Percentiles rank a stretch among this genome's conserved stretches.
Conservation (phyloP, 1,284 basidiomycete genomes). For the Marasmius tenuissimus region DNA sequence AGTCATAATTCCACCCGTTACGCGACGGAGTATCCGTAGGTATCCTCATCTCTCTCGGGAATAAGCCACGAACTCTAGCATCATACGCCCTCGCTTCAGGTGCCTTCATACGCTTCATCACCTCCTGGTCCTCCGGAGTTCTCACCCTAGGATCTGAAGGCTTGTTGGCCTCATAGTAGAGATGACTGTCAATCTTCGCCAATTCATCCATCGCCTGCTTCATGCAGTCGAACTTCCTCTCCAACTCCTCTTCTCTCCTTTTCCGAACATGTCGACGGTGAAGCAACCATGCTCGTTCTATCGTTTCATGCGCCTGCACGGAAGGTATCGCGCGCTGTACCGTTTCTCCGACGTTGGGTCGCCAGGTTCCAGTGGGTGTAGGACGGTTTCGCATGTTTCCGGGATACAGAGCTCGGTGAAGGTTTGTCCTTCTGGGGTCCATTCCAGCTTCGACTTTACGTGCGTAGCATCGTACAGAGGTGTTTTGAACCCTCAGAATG, state of each 20-base stretch:
- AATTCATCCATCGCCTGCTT: conserved; percentile 79
- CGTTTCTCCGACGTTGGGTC: conserved; percentile 68
- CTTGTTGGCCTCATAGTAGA: conserved; percentile 77
- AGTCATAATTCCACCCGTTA: conserved; percentile 80
- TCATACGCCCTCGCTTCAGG: conserved; percentile 73
- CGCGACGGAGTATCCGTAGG: conserved; percentile 79
- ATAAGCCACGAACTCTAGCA: conserved; percentile 77
- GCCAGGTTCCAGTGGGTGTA: conserved; percentile 80
- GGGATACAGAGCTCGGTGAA: conserved; percentile 81
- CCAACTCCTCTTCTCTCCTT: conserved; percentile 62
- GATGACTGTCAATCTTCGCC: conserved; percentile 59
- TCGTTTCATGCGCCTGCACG: conserved; percentile 90
- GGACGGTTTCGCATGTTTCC: conserved; percentile 65
- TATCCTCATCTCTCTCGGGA: conserved; percentile 78
- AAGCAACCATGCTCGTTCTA: conserved; percentile 89
- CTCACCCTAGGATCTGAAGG: conserved; percentile 71
- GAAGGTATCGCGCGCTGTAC: conserved; percentile 78
- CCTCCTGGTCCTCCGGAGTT: conserved; percentile 54
- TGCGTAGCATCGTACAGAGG: conserved; percentile 29
- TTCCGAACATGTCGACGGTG: conserved; percentile 76
- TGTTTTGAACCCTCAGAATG: conserved; percentile 5
- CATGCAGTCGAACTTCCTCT: conserved; percentile 78
- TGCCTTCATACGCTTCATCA: conserved; percentile 62
- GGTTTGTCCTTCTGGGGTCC: conserved; percentile 71
- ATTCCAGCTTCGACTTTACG: conserved; percentile 20